Base-by-base conservation (phyloP, 2,329 filamentous ascomycete genomes). In the Cercospora sp. region DNA sequence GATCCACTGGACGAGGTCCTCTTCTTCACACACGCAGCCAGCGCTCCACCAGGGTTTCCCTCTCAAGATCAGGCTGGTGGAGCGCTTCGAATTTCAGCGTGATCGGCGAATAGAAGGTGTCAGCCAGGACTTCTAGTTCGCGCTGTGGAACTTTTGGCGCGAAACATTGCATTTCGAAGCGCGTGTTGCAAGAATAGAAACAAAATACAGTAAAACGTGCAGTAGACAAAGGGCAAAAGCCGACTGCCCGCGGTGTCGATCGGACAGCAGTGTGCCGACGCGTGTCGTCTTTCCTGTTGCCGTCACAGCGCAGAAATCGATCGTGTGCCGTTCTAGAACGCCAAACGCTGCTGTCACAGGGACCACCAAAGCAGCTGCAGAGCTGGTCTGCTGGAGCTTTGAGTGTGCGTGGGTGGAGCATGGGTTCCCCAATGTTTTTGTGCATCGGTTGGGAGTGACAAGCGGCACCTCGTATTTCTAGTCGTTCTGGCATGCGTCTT, bases 31-130 rank as follows among this genome's bases (percentile, higher is more conserved):
- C 18, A 3, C 21, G 45, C 45, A 24, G 45, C 9, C n/a, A 26
- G 57, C 34, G 57, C 28, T 51, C 28, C 40, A 18, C 37, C 5
- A 43, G 37, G 16, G 16, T 43, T 43, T 8, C 16, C 37, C 13
- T n/a, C 37, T 3, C 37, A 43, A 40, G 8, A 43, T 43, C 37
- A 43, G 37, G 37, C 37, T 9, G 16, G 37, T 43, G 37, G 37
- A 43, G 37, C 37, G 37, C 37, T 43, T 43, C 16, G 37, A 43
- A 43, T n/a, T 43, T n/a, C 28, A 57, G 55, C 18, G 43, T 57
- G 59, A 66, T 30, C 59, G 45, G 45, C 65, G 18, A 62, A 62
- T 43, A 32, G 61, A 63, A 57, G 21, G 21, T 62, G 58, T 61
- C 37, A 24, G 45, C 16, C 45, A 32, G 21, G 37, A 21, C 59